Conservation (phyloP, 1,284 basidiomycete genomes). For the Pseudozyma sp. region DNA sequence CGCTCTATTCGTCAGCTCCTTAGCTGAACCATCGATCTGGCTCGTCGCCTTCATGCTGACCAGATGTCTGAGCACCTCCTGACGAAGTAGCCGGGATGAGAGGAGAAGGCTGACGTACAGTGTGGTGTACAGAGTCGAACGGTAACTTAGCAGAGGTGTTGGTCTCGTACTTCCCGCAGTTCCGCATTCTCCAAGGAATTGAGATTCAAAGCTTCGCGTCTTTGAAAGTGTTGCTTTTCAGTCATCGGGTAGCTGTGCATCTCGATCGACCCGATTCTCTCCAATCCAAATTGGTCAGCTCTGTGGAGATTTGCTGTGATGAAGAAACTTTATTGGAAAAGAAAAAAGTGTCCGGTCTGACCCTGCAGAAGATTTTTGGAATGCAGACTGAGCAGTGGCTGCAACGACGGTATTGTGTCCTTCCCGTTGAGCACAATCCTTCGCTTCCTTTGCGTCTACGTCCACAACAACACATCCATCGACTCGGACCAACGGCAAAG, state of each 20-base stretch:
- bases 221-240: neutral
- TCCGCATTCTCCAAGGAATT: conserved; percentile 9
- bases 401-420: neutral
- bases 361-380: conserved; percentile 16
- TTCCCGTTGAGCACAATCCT: no score
- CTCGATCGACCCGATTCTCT: conserved; percentile 6
- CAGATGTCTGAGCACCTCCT: neutral
- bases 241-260: neutral
- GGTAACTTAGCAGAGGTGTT: conserved; percentile 10
- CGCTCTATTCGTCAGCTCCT: conserved; percentile 15
- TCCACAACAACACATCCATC: neutral
- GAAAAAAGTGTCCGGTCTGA: conserved; percentile 5
- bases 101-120: neutral
- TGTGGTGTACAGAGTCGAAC: neutral
- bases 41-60: conserved; percentile 11
- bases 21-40: conserved; percentile 16
- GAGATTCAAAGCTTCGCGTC: conserved; percentile 10
- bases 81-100: neutral
- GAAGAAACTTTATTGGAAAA: neutral
- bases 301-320: neutral
- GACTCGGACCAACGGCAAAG: no score
- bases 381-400: conserved; percentile 13
- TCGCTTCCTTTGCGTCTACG: neutral
- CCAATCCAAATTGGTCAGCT: conserved; percentile 9
- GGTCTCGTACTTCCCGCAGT: conserved; percentile 15